Evolutionary conservation across 768 basidiomycete species (phyloP), one percentile per base, ranked within the genome.

Genomic region (Tricholoma hemisulphureum): DNA sequence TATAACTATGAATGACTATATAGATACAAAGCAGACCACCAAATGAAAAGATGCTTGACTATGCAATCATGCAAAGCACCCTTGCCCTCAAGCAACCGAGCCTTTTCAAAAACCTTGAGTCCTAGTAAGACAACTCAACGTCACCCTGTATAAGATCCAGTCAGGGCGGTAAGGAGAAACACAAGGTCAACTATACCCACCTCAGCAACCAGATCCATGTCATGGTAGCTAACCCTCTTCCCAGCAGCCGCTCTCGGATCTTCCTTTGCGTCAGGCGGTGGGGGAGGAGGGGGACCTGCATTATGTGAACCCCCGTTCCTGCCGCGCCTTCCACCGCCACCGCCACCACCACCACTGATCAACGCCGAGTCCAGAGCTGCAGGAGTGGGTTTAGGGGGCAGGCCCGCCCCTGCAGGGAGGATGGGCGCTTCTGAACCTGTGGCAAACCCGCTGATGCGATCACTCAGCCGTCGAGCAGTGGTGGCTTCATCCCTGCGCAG

Each of bases 181-280:
- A 13, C 6, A 16, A 48, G 54, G 55, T 59, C 57, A 56, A 57
- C 60, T 34, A 45, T 39, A 63, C 66, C 43, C 54, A 81, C 86
- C 80, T 91, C 91, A 26, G 93, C 91, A 63, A 93, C 91, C 70
- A 90, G 77, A 77, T 98, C 95, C 87, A 97, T 91, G 73, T 98
- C 95, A 69, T 93, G 88, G 69, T 98, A 98, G 75, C 91, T 94
- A 55, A 98, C 86, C 72, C 91, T 85, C 73, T 87, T 89, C 45
- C 92, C 92, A 31, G 87, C 90, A 29, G 90, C 88, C 26, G 95
- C 92, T 37, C 95, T 80, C 41, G 95, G 95, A 71, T 98, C 95
- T 71, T 94, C 91, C 73, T 91, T 93, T 28, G 87, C 91, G 73
- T 94, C 90, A 55, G 91, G 86, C 11, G 93, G 92, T 14, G 92